These are phyloP conservation scores for Pseudovirgaria hyperparasitica DNA, from an alignment of 2,329 filamentous ascomycete species.

Conservation along the genomic window DNA sequence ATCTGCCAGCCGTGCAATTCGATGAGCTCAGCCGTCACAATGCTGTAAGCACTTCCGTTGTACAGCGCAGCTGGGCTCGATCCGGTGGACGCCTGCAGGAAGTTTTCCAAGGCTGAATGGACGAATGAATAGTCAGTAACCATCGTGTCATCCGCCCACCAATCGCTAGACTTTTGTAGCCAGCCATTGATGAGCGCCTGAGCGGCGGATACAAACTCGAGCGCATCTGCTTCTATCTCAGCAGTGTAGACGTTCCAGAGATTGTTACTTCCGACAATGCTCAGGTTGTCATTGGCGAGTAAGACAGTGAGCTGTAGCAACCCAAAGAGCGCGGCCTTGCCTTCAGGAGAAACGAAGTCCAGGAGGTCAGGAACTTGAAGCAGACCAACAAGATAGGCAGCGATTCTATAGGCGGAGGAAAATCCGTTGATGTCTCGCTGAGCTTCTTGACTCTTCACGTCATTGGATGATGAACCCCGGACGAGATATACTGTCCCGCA, in stretches of 20 bases:
- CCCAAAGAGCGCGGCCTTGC: conserved; percentile 30
- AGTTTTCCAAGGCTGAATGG: conserved; percentile 11
- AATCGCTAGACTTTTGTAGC: conserved; percentile 13
- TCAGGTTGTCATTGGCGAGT: conserved; percentile 47
- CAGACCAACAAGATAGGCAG: conserved; percentile 53
- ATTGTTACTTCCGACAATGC: conserved; percentile 40
- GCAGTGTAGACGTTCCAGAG: conserved; percentile 36
- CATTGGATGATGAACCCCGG: conserved; percentile 12
- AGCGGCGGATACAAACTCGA: conserved; percentile 39
- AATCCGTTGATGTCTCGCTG: conserved; percentile 55
- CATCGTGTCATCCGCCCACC: conserved; percentile 8
- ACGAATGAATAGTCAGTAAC: conserved; percentile 12
- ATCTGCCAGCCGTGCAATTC: conserved; percentile 29
- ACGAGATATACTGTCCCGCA: conserved; percentile 59
- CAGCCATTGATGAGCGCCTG: conserved; percentile 34
- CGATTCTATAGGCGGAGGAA: conserved; percentile 63
- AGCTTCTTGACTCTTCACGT: conserved; percentile 18
- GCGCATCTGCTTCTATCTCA: conserved; percentile 39
- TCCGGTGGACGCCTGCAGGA: conserved; percentile 12
- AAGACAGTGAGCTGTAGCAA: conserved; percentile 42
- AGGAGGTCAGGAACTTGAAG: conserved; percentile 32
- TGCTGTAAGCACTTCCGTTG: conserved; percentile 24
- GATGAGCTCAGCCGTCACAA: conserved; percentile 24
- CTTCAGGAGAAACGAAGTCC: conserved; percentile 17
- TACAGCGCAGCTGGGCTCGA: conserved; percentile 27